A percentile compares a stretch with the other conserved stretches of the same genome.
Conservation (phyloP, 352 stramenopile genomes). For the Phytophthora sansomeana region DNA sequence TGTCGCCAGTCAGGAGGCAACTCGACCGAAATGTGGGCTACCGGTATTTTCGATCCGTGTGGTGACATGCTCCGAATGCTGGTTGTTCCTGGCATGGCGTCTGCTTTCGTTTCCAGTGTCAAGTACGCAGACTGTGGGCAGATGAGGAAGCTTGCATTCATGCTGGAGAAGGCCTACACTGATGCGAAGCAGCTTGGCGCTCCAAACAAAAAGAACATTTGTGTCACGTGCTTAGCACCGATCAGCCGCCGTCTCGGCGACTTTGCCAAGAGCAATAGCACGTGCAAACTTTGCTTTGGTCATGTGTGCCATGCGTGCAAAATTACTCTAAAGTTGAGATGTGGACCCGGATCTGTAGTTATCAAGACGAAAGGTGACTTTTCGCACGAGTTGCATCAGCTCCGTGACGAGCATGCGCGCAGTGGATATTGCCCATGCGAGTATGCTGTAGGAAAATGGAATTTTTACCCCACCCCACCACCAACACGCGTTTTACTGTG, state of each 20-base stretch:
- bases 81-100: slow-evolving; percentile 30
- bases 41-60: slow-evolving; percentile 34
- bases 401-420: slow-evolving; percentile 21
- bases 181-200: slow-evolving; percentile 12
- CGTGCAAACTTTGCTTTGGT: slow-evolving; percentile 40
- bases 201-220: slow-evolving; percentile 25
- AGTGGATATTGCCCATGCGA: slow-evolving; percentile 7
- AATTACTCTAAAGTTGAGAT: slow-evolving; percentile 40
- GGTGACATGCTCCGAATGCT: slow-evolving; percentile 30
- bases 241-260: slow-evolving; percentile 20
- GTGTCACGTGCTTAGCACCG: slow-evolving; percentile 22
- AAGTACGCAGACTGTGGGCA: slow-evolving; percentile 33
- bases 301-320: slow-evolving; percentile 37
- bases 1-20: slow-evolving; percentile 36
- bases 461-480: slow-evolving; percentile 6
- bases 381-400: slow-evolving; percentile 37
- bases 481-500: slow-evolving; percentile 17
- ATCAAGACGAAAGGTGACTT: slow-evolving; percentile 40
- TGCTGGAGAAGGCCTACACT: slow-evolving; percentile 32
- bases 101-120: slow-evolving; percentile 29
- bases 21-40: slow-evolving; percentile 40
- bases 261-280: slow-evolving; percentile 17
- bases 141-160: slow-evolving; percentile 36
- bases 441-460: slow-evolving; percentile 22
- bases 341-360: slow-evolving; percentile 37